A percentile compares a stretch with the other conserved stretches of the same genome.
Evolutionary conservation across 306 rosid species (phyloP).

Genomic region (Ziziphus jujuba): DNA sequence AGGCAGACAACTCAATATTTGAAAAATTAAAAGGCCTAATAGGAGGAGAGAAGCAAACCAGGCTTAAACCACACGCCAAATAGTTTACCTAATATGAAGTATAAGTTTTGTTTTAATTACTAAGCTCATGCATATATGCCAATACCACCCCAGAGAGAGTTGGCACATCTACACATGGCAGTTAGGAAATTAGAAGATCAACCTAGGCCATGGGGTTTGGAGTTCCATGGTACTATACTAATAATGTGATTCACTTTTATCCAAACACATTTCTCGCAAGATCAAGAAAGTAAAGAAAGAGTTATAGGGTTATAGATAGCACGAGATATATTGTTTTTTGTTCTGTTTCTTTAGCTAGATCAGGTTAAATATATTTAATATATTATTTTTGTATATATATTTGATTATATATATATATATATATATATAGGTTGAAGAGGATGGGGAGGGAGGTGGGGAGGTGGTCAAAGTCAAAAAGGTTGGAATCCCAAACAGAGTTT

Average conservation of each 20-base stretch:
- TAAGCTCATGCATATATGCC: constrained; percentile 20
- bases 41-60: neutral
- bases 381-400: too few relatives aligned
- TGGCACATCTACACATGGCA: constrained; percentile 21
- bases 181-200: constrained; percentile 14
- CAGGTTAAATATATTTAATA: too few relatives aligned
- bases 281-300: neutral
- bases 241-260: constrained; percentile 1
- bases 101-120: neutral
- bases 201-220: constrained; percentile 19
- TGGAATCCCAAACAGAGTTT: constrained; percentile 60
- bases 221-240: neutral
- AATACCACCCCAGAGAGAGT: constrained; percentile 24
- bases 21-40: neutral
- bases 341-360: too few relatives aligned
- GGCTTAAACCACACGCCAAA: constrained; percentile 23
- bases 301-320: too few relatives aligned
- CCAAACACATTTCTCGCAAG: constrained; percentile 20
- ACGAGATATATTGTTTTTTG: neutral
- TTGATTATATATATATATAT: too few relatives aligned
- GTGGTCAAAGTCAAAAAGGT: constrained; percentile 72
- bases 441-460: neutral
- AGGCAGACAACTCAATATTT: neutral
- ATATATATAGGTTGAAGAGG: neutral
- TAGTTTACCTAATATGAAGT: neutral